Evolutionary conservation across 1,284 basidiomycete species (phyloP).

Genomic region (Somion occarium): DNA sequence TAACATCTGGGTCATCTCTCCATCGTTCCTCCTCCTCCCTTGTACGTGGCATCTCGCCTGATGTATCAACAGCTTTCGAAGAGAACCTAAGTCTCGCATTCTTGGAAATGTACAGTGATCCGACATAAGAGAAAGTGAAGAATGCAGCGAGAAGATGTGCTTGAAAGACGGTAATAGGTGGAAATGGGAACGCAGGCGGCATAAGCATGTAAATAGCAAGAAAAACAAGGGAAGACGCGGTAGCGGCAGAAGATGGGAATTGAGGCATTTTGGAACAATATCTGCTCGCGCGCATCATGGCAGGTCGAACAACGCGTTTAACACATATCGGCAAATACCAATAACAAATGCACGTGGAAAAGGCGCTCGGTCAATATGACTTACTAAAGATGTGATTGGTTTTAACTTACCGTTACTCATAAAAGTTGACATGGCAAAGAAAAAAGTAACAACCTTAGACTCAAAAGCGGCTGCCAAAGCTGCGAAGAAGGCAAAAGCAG

Average conservation of each 20-base stretch:
- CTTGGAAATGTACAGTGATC: constrained; percentile 27
- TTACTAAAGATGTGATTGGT: too few species aligned
- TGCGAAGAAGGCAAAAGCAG: constrained; percentile 68
- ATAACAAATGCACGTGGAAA: too few species aligned
- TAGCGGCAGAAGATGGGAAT: too few species aligned
- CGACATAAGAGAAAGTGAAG: constrained; percentile 28
- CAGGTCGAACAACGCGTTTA: too few species aligned
- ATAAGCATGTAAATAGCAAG: constrained; percentile 8
- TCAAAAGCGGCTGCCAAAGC: constrained; percentile 53
- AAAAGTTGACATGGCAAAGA: constrained; percentile 52
- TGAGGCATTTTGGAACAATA: too few species aligned
- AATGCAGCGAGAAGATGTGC: constrained; percentile 25
- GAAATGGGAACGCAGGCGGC: constrained; percentile 19
- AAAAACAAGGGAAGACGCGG: not conserved
- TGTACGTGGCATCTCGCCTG: constrained; percentile 17
- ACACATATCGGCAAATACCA: too few species aligned
- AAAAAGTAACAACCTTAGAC: constrained; percentile 38
- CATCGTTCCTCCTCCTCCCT: constrained; percentile 37
- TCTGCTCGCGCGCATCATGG: too few species aligned
- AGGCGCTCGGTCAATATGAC: too few species aligned
- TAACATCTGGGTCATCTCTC: constrained; percentile 73
- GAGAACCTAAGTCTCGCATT: constrained; percentile 22
- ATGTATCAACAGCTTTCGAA: constrained; percentile 9
- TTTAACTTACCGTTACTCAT: too few species aligned
- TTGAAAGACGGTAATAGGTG: constrained; percentile 21